Base-by-base conservation (phyloP, 176 grass and related monocot genomes). In the Aegilops sharonensis region DNA sequence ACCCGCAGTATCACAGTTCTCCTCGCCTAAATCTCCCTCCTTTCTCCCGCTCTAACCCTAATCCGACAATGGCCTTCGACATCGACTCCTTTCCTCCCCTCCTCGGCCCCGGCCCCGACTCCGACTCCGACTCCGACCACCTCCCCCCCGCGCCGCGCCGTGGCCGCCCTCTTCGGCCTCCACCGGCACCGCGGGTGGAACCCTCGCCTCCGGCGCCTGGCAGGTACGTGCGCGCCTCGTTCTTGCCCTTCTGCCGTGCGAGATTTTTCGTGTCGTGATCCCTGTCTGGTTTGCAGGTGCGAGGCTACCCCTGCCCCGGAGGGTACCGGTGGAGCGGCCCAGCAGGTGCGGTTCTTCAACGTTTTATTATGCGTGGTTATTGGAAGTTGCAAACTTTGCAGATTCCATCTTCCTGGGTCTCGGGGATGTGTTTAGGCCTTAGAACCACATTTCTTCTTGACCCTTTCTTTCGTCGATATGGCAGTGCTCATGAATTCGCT, bases 41-140 rank as follows among this genome's bases (percentile, higher is more conserved):
- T 45, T 31, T 20, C 23, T 60, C 80, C 80, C 71, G 80, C 86
- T 69, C 80, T 83, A 88, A 83, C 86, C 86, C 72, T 83, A 83
- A 78, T 61, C 72, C 72, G 18, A 15, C 68, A 69, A 88, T 88
- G 86, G 72, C 36, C 47, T 42, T 64, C 77, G 83, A 66, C 68
- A 24, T 75, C 35, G 27, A 10, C 6, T 9, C 63, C 3, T 42
- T 62, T 30, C 31, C 40, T 76, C 57, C 76, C 56, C 67, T 68
- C 77, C 83, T 48, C 47, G 43, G 6, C 50, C 50, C 50, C 50
- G 50, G 17, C 48, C 14, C 48, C 14, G 48, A 54, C 64, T 30
- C 25, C 64, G 45, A 47, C 43, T 9, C 61, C 50, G 77, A 81
- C 78, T 17, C 21, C 39, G 82, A 85, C 59, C 77, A 89, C 77